Evolutionary conservation across 768 basidiomycete genomes (phyloP), one percentile per base, ranked within the genome.

Genomic region (Psilocybe subaeruginosa): DNA sequence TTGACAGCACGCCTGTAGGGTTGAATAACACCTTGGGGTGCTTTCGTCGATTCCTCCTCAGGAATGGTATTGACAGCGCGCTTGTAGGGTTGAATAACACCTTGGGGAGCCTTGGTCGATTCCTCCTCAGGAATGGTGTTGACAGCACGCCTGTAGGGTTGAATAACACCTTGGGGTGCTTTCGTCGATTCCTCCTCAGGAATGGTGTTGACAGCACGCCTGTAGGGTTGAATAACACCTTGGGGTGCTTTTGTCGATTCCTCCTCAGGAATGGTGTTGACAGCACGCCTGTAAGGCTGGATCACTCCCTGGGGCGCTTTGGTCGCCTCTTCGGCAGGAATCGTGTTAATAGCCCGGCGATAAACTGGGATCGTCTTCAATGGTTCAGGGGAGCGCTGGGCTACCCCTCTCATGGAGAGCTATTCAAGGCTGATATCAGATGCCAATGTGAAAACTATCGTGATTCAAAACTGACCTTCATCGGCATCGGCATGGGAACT

Each of bases 401-500:
- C 63, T 54, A 58, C 41, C 17, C 56, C 54, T 49, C 62, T 61
- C 64, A 65, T 65, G 55, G 64, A 64, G 33, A 65, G 51, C 68
- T 67, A 50, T 4, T 41, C 12, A n/a, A 52, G 23, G 41, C 16
- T n/a, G 31, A 11, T 33, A 52, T 59, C 46, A 35, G 33, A 35
- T 35, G 33, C 33, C 5, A 30, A 3, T 35, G 33, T 7, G 33
- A 35, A 35, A 35, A 7, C 33, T 35, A 11, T 35, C 11, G 7
- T 4, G 30, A 37, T 19, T 17, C 27, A 30, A 30, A 47, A 39
- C 23, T 58, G 68, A 85, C 78, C 54, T 74, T 78, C 66, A 76
- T 70, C 41, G 77, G 75, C 70, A 78, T 72, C n/a, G 82, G 80
- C 60, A 84, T 62, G 7, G 85, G 73, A 16, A 73, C 74, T 39